Conservation (phyloP, 176 grass and related monocot species). For the Leersia perrieri region DNA sequence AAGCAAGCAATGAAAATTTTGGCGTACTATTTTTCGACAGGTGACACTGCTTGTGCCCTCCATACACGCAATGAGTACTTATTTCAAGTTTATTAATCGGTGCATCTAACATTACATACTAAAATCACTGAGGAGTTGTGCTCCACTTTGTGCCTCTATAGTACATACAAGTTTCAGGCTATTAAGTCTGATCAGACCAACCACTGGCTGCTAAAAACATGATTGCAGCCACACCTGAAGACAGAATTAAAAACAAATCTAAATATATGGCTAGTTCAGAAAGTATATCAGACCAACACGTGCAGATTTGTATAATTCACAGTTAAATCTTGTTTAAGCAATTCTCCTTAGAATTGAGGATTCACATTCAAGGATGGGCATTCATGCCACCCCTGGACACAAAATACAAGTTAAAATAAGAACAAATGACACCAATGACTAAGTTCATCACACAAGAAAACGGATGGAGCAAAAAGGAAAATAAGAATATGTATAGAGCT, state of each 20-base stretch:
- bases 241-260: neutral
- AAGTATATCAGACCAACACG: neutral
- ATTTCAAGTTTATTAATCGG: slow-evolving; percentile 14
- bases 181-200: neutral
- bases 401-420: neutral
- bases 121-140: neutral
- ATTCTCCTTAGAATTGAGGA: neutral
- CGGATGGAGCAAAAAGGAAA: neutral
- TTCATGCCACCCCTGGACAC: neutral
- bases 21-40: neutral
- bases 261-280: neutral
- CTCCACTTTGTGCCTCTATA: neutral
- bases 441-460: neutral
- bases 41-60: neutral
- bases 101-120: neutral
- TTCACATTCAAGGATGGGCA: neutral
- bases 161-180: neutral
- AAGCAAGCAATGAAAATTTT: neutral
- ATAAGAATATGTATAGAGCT: neutral
- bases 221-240: neutral
- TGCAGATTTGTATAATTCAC: neutral
- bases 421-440: neutral
- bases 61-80: neutral
- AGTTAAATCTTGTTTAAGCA: neutral
- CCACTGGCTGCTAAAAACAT: neutral